A percentile compares a stretch with the other conserved stretches of the same genome.
Conservation (phyloP, 345 rosid species). For the Camelina sativa region DNA sequence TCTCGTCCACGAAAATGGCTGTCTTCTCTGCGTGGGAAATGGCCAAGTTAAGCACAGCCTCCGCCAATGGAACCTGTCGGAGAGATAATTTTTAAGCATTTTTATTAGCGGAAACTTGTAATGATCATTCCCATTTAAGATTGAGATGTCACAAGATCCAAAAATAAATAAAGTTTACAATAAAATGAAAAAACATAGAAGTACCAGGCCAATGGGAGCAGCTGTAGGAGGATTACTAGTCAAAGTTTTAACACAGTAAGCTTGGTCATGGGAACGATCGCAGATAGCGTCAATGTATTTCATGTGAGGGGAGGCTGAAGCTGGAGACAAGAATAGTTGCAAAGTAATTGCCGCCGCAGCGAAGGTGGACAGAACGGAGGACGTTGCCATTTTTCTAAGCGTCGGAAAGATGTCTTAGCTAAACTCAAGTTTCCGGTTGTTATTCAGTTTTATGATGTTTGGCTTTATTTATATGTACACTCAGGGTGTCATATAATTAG, state of each 20-base stretch:
- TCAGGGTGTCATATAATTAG: not conserved
- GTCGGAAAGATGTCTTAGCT: conserved; percentile 8
- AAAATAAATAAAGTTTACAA: not conserved
- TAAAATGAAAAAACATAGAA: not conserved
- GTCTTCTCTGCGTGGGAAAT: conserved; percentile 42
- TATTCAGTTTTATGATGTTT: conserved; percentile 15
- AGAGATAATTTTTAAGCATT: not conserved
- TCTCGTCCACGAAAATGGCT: conserved; percentile 31
- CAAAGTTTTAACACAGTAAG: conserved; percentile 37
- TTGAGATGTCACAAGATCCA: not conserved
- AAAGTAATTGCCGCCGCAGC: conserved; percentile 30
- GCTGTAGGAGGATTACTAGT: conserved; percentile 32
- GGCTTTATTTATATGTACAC: not conserved
- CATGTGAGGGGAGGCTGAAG: conserved; percentile 39
- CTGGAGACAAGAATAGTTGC: conserved; percentile 28
- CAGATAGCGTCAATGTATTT: conserved; percentile 43
- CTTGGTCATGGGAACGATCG: conserved; percentile 36
- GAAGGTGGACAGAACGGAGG: conserved; percentile 18
- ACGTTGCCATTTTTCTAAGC: conserved; percentile 33
- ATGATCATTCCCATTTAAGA: not conserved
- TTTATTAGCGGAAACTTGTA: not conserved
- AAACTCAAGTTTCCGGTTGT: not conserved
- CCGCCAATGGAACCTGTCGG: conserved; percentile 36
- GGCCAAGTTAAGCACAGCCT: conserved; percentile 31
- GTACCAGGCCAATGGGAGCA: conserved; percentile 38